Evolutionary conservation across 257 asterid genomes (phyloP).

Genomic region (Agastache rugosa): DNA sequence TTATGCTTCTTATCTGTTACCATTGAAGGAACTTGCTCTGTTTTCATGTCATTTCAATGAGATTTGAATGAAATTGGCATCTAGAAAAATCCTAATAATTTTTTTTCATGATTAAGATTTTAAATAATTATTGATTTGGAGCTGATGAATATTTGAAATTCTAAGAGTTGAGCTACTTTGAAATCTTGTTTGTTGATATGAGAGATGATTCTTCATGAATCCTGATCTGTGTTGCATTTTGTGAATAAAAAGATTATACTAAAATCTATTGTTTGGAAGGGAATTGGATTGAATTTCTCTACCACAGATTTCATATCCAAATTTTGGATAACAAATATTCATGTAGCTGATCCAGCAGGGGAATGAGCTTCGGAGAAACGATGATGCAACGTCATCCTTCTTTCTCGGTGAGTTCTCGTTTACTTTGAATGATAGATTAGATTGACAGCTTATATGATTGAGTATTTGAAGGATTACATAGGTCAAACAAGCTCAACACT

Average conservation of each 20-base stretch:
- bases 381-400: not conserved
- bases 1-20: slow-evolving; percentile 8
- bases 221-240: not conserved
- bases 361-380: not conserved
- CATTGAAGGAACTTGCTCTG: not conserved
- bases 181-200: not conserved
- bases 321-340: not conserved
- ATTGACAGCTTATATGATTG: not conserved
- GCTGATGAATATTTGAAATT: not conserved
- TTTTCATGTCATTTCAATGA: not conserved
- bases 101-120: no score
- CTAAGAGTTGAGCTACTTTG: not conserved
- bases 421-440: no score
- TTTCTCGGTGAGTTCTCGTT: not conserved
- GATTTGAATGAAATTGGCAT: not conserved
- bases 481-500: no score
- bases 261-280: not conserved
- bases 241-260: not conserved
- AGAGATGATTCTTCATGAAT: not conserved
- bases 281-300: not conserved
- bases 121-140: not conserved
- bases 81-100: no score
- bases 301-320: not conserved
- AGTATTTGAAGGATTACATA: not conserved
- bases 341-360: not conserved